A percentile compares a stretch with the other conserved stretches of the same genome.
phyloP scores from a whole-genome alignment of 495 filamentous ascomycete species.

The Xylaria intraflava region DNA sequence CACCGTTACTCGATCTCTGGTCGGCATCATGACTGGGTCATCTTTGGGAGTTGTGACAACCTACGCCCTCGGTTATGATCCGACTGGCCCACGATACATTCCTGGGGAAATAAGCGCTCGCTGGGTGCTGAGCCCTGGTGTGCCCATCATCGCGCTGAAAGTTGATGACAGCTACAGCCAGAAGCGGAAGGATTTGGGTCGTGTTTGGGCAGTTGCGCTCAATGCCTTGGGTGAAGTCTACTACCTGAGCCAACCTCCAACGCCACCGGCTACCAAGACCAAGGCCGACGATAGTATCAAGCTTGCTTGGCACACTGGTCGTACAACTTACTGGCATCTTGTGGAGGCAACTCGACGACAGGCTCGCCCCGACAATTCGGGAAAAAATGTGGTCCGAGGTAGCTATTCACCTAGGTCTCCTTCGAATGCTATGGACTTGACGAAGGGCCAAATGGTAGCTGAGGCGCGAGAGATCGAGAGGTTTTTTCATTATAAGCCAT shows the following conservation, averaged over 20 bases:
- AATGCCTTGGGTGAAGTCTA: constrained; percentile 92
- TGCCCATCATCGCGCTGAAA: constrained; percentile 79
- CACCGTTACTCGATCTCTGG: constrained; percentile 63
- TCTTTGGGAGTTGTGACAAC: constrained; percentile 79
- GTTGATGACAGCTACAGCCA: constrained; percentile 75
- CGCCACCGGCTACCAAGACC: constrained; percentile 28
- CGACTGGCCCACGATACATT: constrained; percentile 57
- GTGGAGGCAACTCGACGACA: constrained; percentile 67
- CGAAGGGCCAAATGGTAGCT: constrained; percentile 58
- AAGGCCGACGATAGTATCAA: constrained; percentile 50
- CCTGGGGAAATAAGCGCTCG: constrained; percentile 73
- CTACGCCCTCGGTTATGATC: constrained; percentile 68
- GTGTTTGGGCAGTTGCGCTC: constrained; percentile 78
- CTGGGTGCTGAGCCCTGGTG: constrained; percentile 86
- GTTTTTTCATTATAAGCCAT: constrained; percentile 66
- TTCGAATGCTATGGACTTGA: constrained; percentile 58
- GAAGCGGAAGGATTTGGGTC: constrained; percentile 57
- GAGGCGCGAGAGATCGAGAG: constrained; percentile 77
- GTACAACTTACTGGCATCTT: constrained; percentile 71
- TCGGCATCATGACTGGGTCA: constrained; percentile 80
- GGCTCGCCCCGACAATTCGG: constrained; percentile 59
- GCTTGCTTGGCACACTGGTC: constrained; percentile 71
- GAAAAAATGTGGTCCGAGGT: constrained; percentile 42
- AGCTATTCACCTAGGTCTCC: constrained; percentile 44
- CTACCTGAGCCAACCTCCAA: constrained; percentile 66